Conservation (phyloP, 805 yeast genomes). For the Clavispora santaluciae region DNA sequence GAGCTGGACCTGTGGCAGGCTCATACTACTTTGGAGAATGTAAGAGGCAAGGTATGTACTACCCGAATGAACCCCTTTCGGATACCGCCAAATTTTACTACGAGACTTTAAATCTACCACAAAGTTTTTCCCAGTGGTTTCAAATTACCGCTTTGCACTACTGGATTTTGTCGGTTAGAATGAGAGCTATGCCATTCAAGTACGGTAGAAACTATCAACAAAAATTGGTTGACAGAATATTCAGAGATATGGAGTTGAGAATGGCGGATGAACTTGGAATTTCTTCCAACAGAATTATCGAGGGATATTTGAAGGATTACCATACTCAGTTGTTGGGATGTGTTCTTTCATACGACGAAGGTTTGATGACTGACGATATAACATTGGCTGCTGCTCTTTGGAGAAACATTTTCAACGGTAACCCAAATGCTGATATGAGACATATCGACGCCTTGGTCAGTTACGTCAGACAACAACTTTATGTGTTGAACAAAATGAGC, state of each 20-base stretch:
- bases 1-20: slow-evolving; percentile 95
- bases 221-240: slow-evolving; percentile 81
- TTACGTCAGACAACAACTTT: slow-evolving; percentile 84
- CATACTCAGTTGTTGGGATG: slow-evolving; percentile 87
- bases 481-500: slow-evolving; percentile 76
- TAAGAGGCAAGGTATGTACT: slow-evolving; percentile 76
- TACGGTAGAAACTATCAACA: slow-evolving; percentile 89
- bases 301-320: slow-evolving; percentile 82
- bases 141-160: slow-evolving; percentile 87
- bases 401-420: slow-evolving; percentile 90
- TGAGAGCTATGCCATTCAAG: slow-evolving; percentile 93
- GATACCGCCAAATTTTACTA: slow-evolving; percentile 80
- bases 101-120: slow-evolving; percentile 74
- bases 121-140: slow-evolving; percentile 93
- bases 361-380: slow-evolving; percentile 71
- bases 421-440: slow-evolving; percentile 71
- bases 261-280: slow-evolving; percentile 84
- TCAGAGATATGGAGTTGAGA: slow-evolving; percentile 84
- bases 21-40: slow-evolving; percentile 82
- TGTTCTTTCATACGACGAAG: slow-evolving; percentile 90
- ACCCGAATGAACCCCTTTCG: slow-evolving; percentile 66
- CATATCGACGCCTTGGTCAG: slow-evolving; percentile 86
- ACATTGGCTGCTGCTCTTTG: slow-evolving; percentile 75
- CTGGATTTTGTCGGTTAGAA: slow-evolving; percentile 90
- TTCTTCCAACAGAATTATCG: slow-evolving; percentile 73